phyloP scores from a whole-genome alignment of 2,329 filamentous ascomycete genomes.

The Lachnellula willkommii region DNA sequence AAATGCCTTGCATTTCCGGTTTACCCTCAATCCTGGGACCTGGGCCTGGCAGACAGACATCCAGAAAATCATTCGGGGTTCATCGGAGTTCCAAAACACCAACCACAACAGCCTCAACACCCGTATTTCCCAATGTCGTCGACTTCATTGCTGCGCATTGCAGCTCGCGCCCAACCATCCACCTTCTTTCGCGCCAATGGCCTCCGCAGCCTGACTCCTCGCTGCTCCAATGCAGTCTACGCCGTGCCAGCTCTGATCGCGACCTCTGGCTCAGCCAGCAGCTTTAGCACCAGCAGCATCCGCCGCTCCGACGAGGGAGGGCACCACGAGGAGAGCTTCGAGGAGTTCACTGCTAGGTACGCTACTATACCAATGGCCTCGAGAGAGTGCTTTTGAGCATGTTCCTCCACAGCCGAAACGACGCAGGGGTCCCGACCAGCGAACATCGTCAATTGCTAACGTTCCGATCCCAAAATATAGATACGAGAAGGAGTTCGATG shows the following conservation, averaged over 20 bases:
- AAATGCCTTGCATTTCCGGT: not conserved
- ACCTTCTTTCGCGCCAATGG: conserved; percentile 60
- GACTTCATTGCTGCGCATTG: conserved; percentile 63
- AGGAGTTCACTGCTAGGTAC: conserved; percentile 98
- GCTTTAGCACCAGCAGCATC: conserved; percentile 56
- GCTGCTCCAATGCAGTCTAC: conserved; percentile 48
- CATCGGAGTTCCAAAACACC: conserved; percentile 9
- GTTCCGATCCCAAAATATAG: conserved; percentile 44
- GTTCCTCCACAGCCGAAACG: conserved; percentile 19
- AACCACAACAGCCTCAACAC: conserved; percentile 14
- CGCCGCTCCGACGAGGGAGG: conserved; percentile 50
- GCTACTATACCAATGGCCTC: conserved; percentile 17
- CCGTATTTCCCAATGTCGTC: conserved; percentile 54
- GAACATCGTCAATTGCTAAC: conserved; percentile 37
- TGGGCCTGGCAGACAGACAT: not conserved
- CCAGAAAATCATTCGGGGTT: not conserved
- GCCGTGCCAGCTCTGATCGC: conserved; percentile 45
- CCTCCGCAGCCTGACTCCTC: conserved; percentile 53
- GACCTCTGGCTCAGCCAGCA: conserved; percentile 44
- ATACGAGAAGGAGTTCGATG: conserved; percentile 99
- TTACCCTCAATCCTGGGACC: not conserved
- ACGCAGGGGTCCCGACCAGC: conserved; percentile 10
- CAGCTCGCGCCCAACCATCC: conserved; percentile 57
- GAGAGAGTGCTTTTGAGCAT: conserved; percentile 17
- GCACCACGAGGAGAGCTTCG: conserved; percentile 88